A percentile compares a stretch with the other conserved stretches of the same genome.
phyloP scores from a whole-genome alignment of 176 grass and related monocot species.

The Musa itinerans region DNA sequence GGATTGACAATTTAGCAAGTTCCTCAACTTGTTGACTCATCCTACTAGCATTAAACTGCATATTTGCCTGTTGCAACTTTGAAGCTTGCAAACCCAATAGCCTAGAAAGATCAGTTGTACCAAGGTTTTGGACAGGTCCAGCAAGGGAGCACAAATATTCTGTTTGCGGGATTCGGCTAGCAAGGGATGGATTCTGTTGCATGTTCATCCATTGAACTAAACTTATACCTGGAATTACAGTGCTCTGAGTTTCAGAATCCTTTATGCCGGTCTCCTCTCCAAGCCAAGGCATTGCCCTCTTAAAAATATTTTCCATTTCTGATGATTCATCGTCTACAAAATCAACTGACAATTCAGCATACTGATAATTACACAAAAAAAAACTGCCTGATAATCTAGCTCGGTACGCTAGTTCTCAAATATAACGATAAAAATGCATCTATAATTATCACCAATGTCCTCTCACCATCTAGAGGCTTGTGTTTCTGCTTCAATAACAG shows the following conservation, averaged over 20 bases:
- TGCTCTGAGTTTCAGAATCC: conserved; percentile 53
- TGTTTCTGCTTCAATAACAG: too few species aligned
- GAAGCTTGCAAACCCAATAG: conserved; percentile 4
- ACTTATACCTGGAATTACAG: conserved; percentile 65
- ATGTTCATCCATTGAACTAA: conserved; percentile 97
- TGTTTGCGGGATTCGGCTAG: conserved; percentile 31
- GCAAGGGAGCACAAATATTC: conserved; percentile 57
- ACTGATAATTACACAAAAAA: conserved; percentile 1
- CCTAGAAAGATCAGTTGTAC: not conserved
- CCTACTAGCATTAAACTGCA: conserved; percentile 43
- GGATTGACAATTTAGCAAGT: conserved; percentile 34
- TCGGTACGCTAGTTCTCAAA: not conserved
- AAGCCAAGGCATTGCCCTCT: conserved; percentile 89
- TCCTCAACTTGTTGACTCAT: conserved; percentile 42
- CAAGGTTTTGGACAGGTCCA: conserved; percentile 9
- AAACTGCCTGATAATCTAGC: not conserved
- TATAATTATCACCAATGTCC: too few species aligned
- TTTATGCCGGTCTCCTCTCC: conserved; percentile 77
- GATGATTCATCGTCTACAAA: conserved; percentile 58
- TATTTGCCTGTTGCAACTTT: conserved; percentile 45
- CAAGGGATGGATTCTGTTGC: conserved; percentile 52
- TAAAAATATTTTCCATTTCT: conserved; percentile 73
- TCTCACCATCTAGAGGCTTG: too few species aligned
- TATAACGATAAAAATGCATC: too few species aligned
- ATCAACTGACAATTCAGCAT: conserved; percentile 3